phyloP scores from a whole-genome alignment of 192 early-diverging fungal genomes.

The Gonapodya sp. region DNA sequence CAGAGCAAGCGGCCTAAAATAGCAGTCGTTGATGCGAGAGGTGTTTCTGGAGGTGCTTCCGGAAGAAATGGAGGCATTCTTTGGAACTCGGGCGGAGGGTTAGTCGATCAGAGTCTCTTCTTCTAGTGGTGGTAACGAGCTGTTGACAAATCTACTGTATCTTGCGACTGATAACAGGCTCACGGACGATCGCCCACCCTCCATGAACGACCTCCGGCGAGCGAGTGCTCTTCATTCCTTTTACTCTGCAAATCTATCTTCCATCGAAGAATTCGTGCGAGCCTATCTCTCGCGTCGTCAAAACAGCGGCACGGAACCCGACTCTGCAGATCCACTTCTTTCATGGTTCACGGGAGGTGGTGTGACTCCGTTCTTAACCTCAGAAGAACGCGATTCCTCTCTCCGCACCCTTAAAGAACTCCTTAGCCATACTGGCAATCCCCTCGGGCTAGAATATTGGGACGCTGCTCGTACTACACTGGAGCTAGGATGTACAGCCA shows the following conservation, averaged over 20 bases:
- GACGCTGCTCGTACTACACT: not conserved
- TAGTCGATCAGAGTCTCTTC: not conserved
- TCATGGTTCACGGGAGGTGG: not conserved
- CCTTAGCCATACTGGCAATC: not conserved
- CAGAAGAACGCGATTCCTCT: not conserved
- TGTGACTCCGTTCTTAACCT: not conserved
- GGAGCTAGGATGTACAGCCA: not conserved
- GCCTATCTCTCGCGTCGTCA: not conserved
- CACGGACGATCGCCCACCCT: not conserved
- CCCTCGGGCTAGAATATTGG: not conserved
- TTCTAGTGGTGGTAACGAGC: no score
- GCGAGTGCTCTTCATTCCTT: not conserved
- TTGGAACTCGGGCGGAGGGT: conserved; percentile 6
- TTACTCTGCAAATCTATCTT: not conserved
- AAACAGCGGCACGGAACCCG: not conserved
- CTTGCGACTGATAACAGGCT: not conserved
- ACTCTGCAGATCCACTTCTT: not conserved
- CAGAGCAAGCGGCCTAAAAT: conserved; percentile 20
- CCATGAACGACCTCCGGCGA: not conserved
- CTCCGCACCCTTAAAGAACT: not conserved
- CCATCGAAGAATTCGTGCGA: not conserved
- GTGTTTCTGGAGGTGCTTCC: conserved; percentile 39
- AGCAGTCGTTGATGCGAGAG: conserved; percentile 34
- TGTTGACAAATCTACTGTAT: not conserved
- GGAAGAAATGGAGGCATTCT: conserved; percentile 45